Evolutionary conservation across 208 protist species (phyloP).

Genomic region (Novymonas esmeraldas): DNA sequence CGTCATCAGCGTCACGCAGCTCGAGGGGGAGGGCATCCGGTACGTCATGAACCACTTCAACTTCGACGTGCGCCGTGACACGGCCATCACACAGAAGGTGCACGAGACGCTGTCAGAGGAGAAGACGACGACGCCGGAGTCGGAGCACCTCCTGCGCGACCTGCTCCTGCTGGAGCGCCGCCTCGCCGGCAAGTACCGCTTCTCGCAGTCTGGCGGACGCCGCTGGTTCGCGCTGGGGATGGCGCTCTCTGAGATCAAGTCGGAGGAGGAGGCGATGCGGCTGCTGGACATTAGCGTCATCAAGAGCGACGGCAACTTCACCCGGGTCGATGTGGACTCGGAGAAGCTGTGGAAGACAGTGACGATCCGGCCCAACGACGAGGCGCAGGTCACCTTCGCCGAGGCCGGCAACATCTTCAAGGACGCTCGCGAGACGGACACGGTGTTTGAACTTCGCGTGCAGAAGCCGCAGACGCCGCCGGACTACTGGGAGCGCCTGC

Average conservation of each 20-base stretch:
- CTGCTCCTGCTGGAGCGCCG: conserved; percentile 84
- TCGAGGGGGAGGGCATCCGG: conserved; percentile 73
- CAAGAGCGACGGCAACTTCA: conserved; percentile 77
- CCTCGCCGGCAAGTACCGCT: conserved; percentile 76
- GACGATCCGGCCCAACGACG: conserved; percentile 52
- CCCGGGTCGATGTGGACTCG: conserved; percentile 32
- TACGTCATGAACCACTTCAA: conserved; percentile 92
- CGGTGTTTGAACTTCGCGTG: conserved; percentile 59
- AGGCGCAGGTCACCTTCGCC: conserved; percentile 52
- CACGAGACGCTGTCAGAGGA: conserved; percentile 61
- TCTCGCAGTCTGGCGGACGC: conserved; percentile 65
- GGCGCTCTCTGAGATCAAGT: conserved; percentile 74
- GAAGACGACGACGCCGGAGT: conserved; percentile 56
- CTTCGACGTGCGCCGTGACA: conserved; percentile 90
- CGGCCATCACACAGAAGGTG: conserved; percentile 65
- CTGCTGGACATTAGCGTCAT: conserved; percentile 74
- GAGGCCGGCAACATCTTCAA: conserved; percentile 53
- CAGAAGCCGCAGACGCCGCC: conserved; percentile 71
- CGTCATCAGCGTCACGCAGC: conserved; percentile 52
- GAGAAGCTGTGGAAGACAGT: conserved; percentile 85
- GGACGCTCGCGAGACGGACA: conserved; percentile 26
- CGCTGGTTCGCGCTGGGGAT: conserved; percentile 84
- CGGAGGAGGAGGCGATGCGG: conserved; percentile 72
- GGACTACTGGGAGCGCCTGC: conserved; percentile 79
- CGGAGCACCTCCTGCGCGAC: conserved; percentile 80